Base-by-base conservation (phyloP, 1,284 basidiomycete species). In the Prillingera fragicola region DNA sequence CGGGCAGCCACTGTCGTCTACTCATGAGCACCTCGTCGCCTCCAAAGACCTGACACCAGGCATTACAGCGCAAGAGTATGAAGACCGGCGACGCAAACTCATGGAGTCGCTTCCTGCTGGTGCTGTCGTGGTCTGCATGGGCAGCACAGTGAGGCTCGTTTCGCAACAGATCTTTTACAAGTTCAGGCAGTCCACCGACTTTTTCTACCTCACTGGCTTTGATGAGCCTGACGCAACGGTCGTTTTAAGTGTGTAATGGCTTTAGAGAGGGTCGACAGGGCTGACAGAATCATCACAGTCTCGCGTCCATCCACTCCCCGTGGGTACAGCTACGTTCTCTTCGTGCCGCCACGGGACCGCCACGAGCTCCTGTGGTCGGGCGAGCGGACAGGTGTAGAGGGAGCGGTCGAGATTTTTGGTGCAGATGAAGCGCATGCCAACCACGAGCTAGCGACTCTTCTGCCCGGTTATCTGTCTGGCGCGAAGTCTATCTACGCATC, bases 131-230 rank as follows among this genome's bases (percentile, higher is more conserved):
- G 78, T 97, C 5, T 83, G 81, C 32, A 79, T 87, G 35, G 83
- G 87, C 4, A 86, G 83, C 0, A 81, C 84, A 8, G 75, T 92
- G 35, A 87, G 91, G 71, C 85, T 86, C 64, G 88, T 94, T 82
- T 85, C 84, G 48, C 82, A 79, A 63, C 84, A 75, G 45, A 77
- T 78, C 57, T 78, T 78, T 69, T 96, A 96, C 77, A 91, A 91
- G 67, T 97, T 89, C 65, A 81, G 94, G 28, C 94, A 96, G 70
- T 53, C 82, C 1, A 92, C 89, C 33, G 84, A 94, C 70, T 90
- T 94, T 66, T 87, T 83, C 83, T 96, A 96, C 65, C 75, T 96
- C 10, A 92, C 92, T 0, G 94, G 95, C 6, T 95, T 95, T 62
- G 82, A 91, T 50, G 94, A 97, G 67, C 87, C 91, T 0, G 85